phyloP scores from a whole-genome alignment of 495 filamentous ascomycete species.

The Jackrogersella minutella region DNA sequence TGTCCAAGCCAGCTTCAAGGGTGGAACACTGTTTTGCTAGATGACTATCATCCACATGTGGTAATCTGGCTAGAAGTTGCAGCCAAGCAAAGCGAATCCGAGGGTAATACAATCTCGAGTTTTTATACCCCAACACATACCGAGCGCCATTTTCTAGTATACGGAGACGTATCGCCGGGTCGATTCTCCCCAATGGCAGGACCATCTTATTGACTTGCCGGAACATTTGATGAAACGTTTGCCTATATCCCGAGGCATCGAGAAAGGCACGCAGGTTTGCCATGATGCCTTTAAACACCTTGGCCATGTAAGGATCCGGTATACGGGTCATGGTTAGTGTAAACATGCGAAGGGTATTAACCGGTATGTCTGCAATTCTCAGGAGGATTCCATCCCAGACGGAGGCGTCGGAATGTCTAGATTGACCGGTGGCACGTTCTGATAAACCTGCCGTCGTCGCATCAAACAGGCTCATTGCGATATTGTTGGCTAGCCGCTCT shows the following conservation, averaged over 20 bases:
- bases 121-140: conserved; percentile 16
- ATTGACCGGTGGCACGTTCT: not conserved
- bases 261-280: conserved; percentile 28
- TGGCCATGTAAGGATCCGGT: conserved; percentile 22
- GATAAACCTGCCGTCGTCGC: conserved; percentile 37
- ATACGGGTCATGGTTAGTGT: conserved; percentile 28
- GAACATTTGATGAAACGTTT: not conserved
- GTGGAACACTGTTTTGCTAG: conserved; percentile 11
- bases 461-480: conserved; percentile 30
- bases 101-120: conserved; percentile 5
- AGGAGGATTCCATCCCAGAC: conserved; percentile 35
- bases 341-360: conserved; percentile 34
- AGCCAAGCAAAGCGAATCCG: conserved; percentile 38
- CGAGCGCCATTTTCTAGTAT: conserved; percentile 29
- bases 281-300: conserved; percentile 14
- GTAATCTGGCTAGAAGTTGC: conserved; percentile 37
- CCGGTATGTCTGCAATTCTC: conserved; percentile 24
- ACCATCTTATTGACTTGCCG: conserved; percentile 41
- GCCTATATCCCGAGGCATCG: not conserved
- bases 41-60: conserved; percentile 21
- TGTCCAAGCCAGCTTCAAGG: conserved; percentile 28
- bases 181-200: conserved; percentile 22
- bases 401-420: conserved; percentile 6
- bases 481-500: not conserved
- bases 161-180: conserved; percentile 13